Conservation (phyloP, 177 flowering plant genomes). For the Telopea speciosissima region DNA sequence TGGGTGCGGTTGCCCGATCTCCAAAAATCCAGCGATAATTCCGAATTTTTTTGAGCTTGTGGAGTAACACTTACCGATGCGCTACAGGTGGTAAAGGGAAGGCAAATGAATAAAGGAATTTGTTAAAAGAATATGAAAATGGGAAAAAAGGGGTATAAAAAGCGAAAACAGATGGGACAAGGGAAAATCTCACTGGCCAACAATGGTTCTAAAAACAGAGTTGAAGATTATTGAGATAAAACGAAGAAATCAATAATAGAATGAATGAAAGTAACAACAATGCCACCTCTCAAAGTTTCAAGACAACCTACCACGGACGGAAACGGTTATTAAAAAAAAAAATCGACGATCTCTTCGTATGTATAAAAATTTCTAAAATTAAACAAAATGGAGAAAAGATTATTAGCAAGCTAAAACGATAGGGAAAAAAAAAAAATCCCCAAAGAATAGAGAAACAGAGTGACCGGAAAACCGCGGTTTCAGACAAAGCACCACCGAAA, state of each 20-base stretch:
- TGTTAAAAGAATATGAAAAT: background rate
- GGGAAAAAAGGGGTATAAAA: too few relatives aligned
- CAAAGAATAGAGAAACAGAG: background rate
- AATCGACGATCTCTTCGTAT: too few relatives aligned
- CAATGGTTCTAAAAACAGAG: background rate
- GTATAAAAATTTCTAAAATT: background rate
- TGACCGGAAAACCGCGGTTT: background rate
- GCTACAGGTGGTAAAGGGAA: background rate
- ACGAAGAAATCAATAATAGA: background rate
- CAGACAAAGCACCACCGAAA: background rate
- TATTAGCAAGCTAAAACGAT: background rate
- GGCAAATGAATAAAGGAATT: background rate
- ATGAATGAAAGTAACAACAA: background rate
- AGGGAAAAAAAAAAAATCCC: too few relatives aligned
- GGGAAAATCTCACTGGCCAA: background rate
- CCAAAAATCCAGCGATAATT: background rate
- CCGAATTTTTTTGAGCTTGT: background rate
- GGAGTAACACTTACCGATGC: background rate
- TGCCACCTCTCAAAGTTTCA: background rate
- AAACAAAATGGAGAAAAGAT: background rate
- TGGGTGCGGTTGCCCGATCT: constrained; percentile 1
- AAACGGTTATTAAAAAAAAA: too few relatives aligned
- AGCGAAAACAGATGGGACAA: too few relatives aligned
- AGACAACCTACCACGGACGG: too few relatives aligned
- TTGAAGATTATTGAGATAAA: background rate